Evolutionary conservation across 1,139 yeast species (phyloP).

Genomic region (Wickerhamomyces sp.): DNA sequence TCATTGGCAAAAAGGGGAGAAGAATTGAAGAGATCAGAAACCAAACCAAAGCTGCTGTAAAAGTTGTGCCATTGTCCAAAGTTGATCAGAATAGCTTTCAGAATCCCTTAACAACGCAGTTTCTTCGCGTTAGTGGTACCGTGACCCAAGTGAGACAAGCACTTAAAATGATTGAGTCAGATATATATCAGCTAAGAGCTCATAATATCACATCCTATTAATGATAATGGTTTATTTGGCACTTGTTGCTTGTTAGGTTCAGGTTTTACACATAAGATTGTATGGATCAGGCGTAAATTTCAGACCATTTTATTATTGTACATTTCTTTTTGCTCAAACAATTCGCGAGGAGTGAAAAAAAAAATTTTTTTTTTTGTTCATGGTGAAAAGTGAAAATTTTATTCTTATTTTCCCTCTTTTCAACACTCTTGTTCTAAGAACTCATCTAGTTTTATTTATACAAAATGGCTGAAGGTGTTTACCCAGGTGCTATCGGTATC

Average conservation of each 20-base stretch:
- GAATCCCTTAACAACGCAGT: conserved; percentile 21
- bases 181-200: conserved; percentile 20
- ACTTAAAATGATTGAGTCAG: conserved; percentile 22
- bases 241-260: conserved; percentile 14
- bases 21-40: conserved; percentile 26
- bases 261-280: conserved; percentile 9
- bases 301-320: conserved; percentile 15
- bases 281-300: conserved; percentile 5
- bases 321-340: conserved; percentile 3
- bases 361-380: conserved; percentile 12
- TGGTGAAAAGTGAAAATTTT: conserved; percentile 7
- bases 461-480: conserved; percentile 68
- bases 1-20: conserved; percentile 30
- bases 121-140: conserved; percentile 28
- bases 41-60: conserved; percentile 26
- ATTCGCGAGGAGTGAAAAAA: conserved; percentile 9
- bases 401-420: conserved; percentile 3
- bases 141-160: conserved; percentile 22
- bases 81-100: conserved; percentile 8
- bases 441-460: conserved; percentile 7
- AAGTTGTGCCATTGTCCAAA: conserved; percentile 27
- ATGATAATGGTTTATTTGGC: neutral
- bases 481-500: conserved; percentile 99
- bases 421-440: conserved; percentile 1
- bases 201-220: conserved; percentile 10